Conservation (phyloP, 2,329 filamentous ascomycete genomes). For the Nemania sp. region DNA sequence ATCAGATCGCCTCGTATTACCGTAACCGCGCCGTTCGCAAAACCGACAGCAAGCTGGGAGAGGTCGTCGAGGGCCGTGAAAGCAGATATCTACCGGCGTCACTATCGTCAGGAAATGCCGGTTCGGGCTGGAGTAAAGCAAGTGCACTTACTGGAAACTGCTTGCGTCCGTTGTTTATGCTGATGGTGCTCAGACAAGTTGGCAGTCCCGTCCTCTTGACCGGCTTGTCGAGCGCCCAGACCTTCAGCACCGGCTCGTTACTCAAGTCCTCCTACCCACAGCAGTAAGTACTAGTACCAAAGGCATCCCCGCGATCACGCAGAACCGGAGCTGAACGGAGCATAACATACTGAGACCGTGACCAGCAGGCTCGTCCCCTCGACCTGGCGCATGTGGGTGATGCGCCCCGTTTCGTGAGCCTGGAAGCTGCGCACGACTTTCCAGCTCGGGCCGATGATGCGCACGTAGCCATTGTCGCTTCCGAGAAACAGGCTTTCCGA, state of each 20-base stretch:
- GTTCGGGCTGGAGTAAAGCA: neutral
- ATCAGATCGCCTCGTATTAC: constrained; percentile 92
- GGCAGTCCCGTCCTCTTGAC: constrained; percentile 93
- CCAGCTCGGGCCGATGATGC: constrained; percentile 85
- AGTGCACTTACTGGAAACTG: constrained; percentile 75
- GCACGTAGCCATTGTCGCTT: constrained; percentile 80
- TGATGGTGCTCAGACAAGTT: constrained; percentile 82
- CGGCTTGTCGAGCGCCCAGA: constrained; percentile 94
- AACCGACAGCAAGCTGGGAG: constrained; percentile 90
- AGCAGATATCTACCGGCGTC: constrained; percentile 72
- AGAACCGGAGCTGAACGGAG: neutral
- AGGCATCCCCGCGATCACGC: constrained; percentile 25
- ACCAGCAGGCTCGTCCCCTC: constrained; percentile 84
- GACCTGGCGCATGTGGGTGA: constrained; percentile 91
- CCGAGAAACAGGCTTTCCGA: constrained; percentile 90
- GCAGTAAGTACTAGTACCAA: too few relatives aligned
- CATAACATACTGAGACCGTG: constrained; percentile 64
- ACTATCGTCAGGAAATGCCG: neutral
- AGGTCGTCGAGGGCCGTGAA: constrained; percentile 87
- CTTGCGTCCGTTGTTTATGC: constrained; percentile 85
- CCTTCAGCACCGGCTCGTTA: constrained; percentile 85
- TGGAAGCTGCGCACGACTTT: constrained; percentile 85
- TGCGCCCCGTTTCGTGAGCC: constrained; percentile 77
- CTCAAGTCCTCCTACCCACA: constrained; percentile 75
- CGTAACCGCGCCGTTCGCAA: constrained; percentile 92